Conservation (phyloP, 2,329 filamentous ascomycete species). For the Grosmannia clavigera region DNA sequence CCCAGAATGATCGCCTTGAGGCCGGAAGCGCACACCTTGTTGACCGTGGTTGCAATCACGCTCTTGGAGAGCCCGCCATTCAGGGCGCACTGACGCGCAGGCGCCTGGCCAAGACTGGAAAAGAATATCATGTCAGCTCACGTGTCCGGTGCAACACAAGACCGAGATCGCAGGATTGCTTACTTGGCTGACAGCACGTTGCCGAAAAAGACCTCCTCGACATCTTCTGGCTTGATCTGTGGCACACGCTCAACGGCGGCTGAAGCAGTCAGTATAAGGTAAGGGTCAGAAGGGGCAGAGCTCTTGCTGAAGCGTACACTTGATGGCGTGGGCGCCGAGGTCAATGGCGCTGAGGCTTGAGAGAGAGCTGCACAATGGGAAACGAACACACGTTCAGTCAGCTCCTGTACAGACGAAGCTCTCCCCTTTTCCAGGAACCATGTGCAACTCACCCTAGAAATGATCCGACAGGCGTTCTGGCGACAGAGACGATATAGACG, state of each 20-base stretch:
- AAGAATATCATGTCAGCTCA: neutral
- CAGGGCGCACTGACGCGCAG: constrained; percentile 86
- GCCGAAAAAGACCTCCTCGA: constrained; percentile 95
- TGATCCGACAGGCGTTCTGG: constrained; percentile 81
- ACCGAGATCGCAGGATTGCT: constrained; percentile 14
- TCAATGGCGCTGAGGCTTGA: constrained; percentile 77
- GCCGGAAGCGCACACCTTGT: constrained; percentile 96
- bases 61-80: constrained; percentile 71
- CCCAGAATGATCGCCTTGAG: constrained; percentile 91
- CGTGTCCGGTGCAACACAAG: neutral
- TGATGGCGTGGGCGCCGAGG: constrained; percentile 84
- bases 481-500: constrained; percentile 92
- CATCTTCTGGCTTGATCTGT: constrained; percentile 73
- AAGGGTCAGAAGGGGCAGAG: neutral
- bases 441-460: constrained; percentile 66
- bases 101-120: constrained; percentile 80
- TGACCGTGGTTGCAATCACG: constrained; percentile 82
- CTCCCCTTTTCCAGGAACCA: too few species aligned
- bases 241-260: constrained; percentile 76
- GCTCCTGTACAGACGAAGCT: neutral
- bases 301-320: constrained; percentile 47
- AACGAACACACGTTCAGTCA: neutral
- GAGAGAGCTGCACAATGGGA: constrained; percentile 54
- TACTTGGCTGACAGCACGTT: constrained; percentile 97
- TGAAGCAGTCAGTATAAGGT: constrained; percentile 17